Evolutionary conservation across 768 basidiomycete species (phyloP).

Genomic region (Collybia sp.): DNA sequence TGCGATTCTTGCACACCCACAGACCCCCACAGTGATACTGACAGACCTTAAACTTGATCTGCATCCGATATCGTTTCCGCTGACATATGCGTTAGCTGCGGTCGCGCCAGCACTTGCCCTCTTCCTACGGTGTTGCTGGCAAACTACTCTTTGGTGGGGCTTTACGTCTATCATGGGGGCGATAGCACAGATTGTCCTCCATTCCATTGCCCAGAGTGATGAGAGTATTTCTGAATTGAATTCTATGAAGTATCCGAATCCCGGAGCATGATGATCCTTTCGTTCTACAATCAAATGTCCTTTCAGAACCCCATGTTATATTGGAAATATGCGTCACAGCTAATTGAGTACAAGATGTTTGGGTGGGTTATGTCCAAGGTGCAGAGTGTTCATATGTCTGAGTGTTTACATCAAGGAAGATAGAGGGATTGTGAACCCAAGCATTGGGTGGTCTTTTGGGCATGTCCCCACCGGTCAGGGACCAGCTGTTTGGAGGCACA

Average conservation of each 20-base stretch:
- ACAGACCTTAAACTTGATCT: slow-evolving; percentile 17
- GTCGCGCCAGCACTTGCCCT: slow-evolving; percentile 46
- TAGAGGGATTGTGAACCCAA: too few species aligned
- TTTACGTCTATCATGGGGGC: slow-evolving; percentile 36
- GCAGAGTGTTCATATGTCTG: too few species aligned
- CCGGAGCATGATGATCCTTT: slow-evolving; percentile 33
- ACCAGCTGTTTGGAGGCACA: too few species aligned
- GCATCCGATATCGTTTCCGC: slow-evolving; percentile 22
- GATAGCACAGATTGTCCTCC: slow-evolving; percentile 39
- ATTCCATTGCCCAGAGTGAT: slow-evolving; percentile 38
- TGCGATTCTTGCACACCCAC: slow-evolving; percentile 31
- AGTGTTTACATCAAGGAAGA: too few species aligned
- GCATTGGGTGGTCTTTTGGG: too few species aligned
- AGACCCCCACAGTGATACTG: too few species aligned
- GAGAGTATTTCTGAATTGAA: slow-evolving; percentile 47
- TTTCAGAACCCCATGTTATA: not conserved
- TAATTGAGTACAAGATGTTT: too few species aligned
- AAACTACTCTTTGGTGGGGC: slow-evolving; percentile 51
- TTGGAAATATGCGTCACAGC: too few species aligned
- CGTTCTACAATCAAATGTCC: not conserved
- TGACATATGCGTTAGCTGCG: slow-evolving; percentile 31
- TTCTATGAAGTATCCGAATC: slow-evolving; percentile 47
- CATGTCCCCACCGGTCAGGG: too few species aligned
- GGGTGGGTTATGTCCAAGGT: too few species aligned
- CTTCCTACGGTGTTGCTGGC: slow-evolving; percentile 46